Conservation (phyloP, 2,329 filamentous ascomycete species). For the Botrytis byssoidea region DNA sequence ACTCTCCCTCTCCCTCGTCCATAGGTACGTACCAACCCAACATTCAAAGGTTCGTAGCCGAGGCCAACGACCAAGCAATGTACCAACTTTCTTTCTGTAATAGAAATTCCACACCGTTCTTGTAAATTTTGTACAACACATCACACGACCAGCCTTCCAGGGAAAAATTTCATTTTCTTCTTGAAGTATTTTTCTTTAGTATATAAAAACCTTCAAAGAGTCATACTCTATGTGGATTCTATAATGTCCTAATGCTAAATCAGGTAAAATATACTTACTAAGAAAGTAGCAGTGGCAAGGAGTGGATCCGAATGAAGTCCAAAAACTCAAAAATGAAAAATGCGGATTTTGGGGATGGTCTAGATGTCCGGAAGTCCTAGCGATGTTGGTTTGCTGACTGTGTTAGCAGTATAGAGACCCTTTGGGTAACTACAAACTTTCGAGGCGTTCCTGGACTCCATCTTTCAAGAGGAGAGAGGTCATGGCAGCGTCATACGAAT, state of each 20-base stretch:
- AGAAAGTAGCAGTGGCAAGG: background rate
- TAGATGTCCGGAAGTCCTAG: constrained; percentile 13
- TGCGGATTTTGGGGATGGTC: constrained; percentile 7
- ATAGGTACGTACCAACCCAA: background rate
- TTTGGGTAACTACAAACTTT: background rate
- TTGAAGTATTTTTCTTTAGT: background rate
- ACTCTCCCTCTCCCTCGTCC: background rate
- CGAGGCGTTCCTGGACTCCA: constrained; percentile 8
- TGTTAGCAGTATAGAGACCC: background rate
- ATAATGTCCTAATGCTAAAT: background rate
- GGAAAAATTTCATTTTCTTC: background rate
- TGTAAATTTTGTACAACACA: background rate
- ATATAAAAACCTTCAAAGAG: constrained; percentile 13
- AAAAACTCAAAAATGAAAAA: constrained; percentile 3
- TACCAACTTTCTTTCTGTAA: background rate
- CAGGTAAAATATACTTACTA: background rate
- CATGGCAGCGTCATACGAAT: background rate
- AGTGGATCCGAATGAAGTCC: background rate
- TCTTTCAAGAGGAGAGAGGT: background rate
- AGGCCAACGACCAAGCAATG: background rate
- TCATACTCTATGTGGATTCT: constrained; percentile 11
- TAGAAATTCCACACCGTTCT: background rate
- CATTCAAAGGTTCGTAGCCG: background rate
- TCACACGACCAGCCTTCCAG: background rate
- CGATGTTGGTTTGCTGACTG: background rate